phyloP scores from a whole-genome alignment of 306 rosid species.

The Trichosanthes truncata region DNA sequence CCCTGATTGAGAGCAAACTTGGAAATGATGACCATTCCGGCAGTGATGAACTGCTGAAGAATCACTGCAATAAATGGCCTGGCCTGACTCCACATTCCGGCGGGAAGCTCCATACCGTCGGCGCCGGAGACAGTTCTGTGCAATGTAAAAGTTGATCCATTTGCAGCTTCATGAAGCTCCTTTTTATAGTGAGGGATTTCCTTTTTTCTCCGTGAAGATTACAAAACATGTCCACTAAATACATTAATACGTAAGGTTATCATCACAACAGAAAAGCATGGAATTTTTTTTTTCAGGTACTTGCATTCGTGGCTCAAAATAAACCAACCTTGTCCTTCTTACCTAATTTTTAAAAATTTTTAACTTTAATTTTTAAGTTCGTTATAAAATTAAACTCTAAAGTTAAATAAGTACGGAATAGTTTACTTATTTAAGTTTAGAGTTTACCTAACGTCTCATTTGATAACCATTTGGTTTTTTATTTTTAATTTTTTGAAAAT shows the following conservation, averaged over 20 bases:
- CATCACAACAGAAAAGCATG: not conserved
- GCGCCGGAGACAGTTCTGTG: not conserved
- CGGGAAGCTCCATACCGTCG: not conserved
- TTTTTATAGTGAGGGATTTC: not conserved
- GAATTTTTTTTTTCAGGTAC: not conserved
- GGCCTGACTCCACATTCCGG: slow-evolving; percentile 2
- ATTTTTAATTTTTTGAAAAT: no score
- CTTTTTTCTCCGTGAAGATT: not conserved
- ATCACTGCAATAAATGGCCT: slow-evolving; percentile 14
- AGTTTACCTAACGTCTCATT: no score
- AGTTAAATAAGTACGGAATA: no score
- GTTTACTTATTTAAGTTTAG: no score
- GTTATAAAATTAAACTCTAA: not conserved
- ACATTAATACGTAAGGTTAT: not conserved
- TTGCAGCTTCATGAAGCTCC: not conserved
- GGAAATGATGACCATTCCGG: slow-evolving; percentile 21
- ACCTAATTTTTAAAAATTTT: not conserved
- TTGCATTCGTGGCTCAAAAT: not conserved
- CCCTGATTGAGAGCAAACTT: slow-evolving; percentile 26
- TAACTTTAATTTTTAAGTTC: not conserved
- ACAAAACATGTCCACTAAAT: not conserved
- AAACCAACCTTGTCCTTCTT: not conserved
- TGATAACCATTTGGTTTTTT: no score
- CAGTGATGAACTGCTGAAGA: slow-evolving; percentile 19
- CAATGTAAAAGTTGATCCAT: not conserved